phyloP scores from a whole-genome alignment of 495 filamentous ascomycete genomes.

The Penicillium soppii region DNA sequence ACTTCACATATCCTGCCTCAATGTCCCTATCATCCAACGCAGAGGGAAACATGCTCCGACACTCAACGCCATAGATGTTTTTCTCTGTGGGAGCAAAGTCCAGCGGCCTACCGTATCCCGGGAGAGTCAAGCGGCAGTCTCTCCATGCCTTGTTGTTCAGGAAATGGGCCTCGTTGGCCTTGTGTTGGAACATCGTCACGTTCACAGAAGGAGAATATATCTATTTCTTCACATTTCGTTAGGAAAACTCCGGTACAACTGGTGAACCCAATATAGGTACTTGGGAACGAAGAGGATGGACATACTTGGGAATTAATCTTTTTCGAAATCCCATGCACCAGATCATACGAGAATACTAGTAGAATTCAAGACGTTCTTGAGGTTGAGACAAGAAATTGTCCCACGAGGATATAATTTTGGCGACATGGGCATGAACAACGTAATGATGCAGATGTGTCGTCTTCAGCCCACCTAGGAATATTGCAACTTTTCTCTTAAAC shows the following conservation, averaged over 20 bases:
- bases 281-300: no score
- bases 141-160: neutral
- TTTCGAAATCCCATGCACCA: neutral
- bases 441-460: slow-evolving; percentile 27
- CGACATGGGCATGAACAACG: neutral
- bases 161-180: slow-evolving; percentile 5
- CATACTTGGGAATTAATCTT: no score
- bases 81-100: slow-evolving; percentile 30
- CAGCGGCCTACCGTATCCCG: slow-evolving; percentile 44
- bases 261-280: no score
- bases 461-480: neutral
- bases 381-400: neutral
- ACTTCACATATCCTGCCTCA: slow-evolving; percentile 34
- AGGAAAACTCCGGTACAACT: no score
- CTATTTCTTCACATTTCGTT: no score
- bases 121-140: slow-evolving; percentile 27
- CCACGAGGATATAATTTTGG: neutral
- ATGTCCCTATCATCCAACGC: slow-evolving; percentile 35
- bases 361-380: no score
- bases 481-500: neutral
- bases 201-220: neutral
- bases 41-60: slow-evolving; percentile 32
- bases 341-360: neutral
- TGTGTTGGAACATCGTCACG: slow-evolving; percentile 24
- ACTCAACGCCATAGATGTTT: slow-evolving; percentile 29